Evolutionary conservation across 495 filamentous ascomycete species (phyloP).

Genomic region (Extremus antarcticus): DNA sequence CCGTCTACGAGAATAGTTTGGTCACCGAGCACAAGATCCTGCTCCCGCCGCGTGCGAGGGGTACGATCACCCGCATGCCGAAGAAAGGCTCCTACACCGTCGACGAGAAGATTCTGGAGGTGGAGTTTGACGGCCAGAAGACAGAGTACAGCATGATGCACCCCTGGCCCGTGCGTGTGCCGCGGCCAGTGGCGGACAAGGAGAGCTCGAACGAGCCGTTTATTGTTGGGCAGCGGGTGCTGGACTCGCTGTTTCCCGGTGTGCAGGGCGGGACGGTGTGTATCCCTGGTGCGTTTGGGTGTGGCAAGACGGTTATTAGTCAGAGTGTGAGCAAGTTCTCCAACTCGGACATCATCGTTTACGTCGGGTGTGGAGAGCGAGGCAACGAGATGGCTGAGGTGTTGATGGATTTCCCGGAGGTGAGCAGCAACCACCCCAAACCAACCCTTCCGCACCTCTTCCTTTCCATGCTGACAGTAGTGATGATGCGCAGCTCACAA

Average conservation of each 20-base stretch:
- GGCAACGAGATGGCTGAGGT: slow-evolving; percentile 99
- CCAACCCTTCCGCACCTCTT: slow-evolving; percentile 1
- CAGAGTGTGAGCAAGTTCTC: slow-evolving; percentile 99
- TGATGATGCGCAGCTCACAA: slow-evolving; percentile 51
- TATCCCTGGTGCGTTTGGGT: slow-evolving; percentile 97
- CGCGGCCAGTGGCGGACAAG: slow-evolving; percentile 81
- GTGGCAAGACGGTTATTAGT: slow-evolving; percentile 98
- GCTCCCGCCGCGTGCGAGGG: slow-evolving; percentile 79
- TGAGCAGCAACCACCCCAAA: slow-evolving; percentile 21
- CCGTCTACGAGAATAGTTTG: slow-evolving; percentile 90
- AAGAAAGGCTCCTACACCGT: slow-evolving; percentile 88
- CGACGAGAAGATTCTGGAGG: slow-evolving; percentile 84
- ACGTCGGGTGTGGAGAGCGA: slow-evolving; percentile 95
- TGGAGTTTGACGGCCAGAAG: slow-evolving; percentile 96
- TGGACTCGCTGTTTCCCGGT: slow-evolving; percentile 95
- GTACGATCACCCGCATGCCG: slow-evolving; percentile 83
- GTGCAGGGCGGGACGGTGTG: slow-evolving; percentile 96
- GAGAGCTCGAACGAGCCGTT: slow-evolving; percentile 78
- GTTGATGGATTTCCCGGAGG: slow-evolving; percentile 96
- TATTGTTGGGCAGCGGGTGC: slow-evolving; percentile 89
- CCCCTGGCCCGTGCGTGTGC: slow-evolving; percentile 96
- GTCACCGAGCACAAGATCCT: slow-evolving; percentile 91
- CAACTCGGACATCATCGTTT: slow-evolving; percentile 97
- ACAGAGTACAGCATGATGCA: slow-evolving; percentile 95
- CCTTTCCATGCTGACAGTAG: slow-evolving; percentile 7